Conservation (phyloP, 305 asterid genomes). For the Fraxinus sp. region DNA sequence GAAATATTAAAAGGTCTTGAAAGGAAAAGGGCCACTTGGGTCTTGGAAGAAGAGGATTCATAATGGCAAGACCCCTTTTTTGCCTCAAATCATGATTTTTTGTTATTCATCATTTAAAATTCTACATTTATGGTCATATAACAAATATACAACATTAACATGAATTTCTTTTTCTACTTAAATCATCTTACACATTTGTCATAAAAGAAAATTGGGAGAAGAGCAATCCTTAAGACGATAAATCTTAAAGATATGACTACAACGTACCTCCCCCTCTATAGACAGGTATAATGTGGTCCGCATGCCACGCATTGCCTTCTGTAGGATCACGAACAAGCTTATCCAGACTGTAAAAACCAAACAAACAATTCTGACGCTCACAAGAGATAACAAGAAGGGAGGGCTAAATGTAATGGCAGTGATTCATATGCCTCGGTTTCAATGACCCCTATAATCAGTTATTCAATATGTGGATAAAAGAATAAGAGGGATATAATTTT, state of each 20-base stretch:
- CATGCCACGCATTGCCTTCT: conserved; percentile 98
- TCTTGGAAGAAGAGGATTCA: neutral
- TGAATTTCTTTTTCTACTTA: neutral
- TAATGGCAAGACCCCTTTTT: neutral
- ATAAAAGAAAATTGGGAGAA: neutral
- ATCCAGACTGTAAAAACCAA: conserved; percentile 51
- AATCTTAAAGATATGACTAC: conserved; percentile 9
- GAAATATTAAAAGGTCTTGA: neutral
- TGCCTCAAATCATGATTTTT: neutral
- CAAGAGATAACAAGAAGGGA: conserved; percentile 9
- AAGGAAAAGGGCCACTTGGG: neutral
- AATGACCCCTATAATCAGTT: conserved; percentile 20
- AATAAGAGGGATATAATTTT: conserved; percentile 8
- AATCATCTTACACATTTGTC: neutral
- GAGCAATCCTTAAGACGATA: conserved; percentile 1
- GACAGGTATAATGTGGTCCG: conserved; percentile 92
- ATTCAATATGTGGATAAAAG: conserved; percentile 9
- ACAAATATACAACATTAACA: neutral
- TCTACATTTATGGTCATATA: neutral
- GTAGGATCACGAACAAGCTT: conserved; percentile 74
- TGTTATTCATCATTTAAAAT: neutral
- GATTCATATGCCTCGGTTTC: neutral
- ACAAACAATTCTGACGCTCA: conserved; percentile 20
- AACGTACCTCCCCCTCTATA: conserved; percentile 83
- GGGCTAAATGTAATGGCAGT: neutral